These are phyloP conservation scores for Entrophospora sp. DNA, from an alignment of 192 early-diverging fungal species.

Conservation along the genomic window DNA sequence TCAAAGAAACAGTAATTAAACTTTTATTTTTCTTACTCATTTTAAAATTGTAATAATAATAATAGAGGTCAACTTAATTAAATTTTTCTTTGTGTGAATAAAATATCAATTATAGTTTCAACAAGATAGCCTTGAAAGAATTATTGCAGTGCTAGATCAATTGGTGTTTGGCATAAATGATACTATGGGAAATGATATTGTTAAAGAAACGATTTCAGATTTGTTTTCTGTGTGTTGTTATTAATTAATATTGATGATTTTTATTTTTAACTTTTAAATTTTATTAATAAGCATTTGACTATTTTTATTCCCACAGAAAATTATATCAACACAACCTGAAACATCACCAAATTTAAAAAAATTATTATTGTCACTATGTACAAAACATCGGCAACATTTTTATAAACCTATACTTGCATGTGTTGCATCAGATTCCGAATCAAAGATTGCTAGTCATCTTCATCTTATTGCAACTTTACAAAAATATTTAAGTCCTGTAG, in stretches of 20 bases:
- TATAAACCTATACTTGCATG: conserved; percentile 47
- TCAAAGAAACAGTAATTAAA: conserved; percentile 15
- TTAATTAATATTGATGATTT: background rate
- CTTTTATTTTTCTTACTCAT: background rate
- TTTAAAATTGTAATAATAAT: background rate
- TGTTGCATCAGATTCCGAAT: conserved; percentile 39
- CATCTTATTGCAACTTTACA: conserved; percentile 33
- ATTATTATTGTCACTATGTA: conserved; percentile 32
- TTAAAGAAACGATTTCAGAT: conserved; percentile 32
- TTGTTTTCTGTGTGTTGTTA: conserved; percentile 37
- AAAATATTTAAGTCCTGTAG: conserved; percentile 36
- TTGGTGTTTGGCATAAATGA: conserved; percentile 19
- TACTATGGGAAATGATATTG: conserved; percentile 28
- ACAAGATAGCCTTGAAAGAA: conserved; percentile 13
- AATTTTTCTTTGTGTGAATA: too few relatives aligned
- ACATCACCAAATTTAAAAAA: conserved; percentile 27
- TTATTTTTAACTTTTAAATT: background rate
- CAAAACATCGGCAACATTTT: conserved; percentile 27
- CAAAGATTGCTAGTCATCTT: conserved; percentile 32
- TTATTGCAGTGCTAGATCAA: conserved; percentile 9
- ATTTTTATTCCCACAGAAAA: conserved; percentile 21
- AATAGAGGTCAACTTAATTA: too few relatives aligned
- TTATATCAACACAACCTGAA: conserved; percentile 29
- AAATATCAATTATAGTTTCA: conserved; percentile 12
- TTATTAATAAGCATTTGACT: background rate